These are phyloP conservation scores for Phytophthora palmivora DNA, from an alignment of 352 stramenopile species.

Conservation along the genomic window DNA sequence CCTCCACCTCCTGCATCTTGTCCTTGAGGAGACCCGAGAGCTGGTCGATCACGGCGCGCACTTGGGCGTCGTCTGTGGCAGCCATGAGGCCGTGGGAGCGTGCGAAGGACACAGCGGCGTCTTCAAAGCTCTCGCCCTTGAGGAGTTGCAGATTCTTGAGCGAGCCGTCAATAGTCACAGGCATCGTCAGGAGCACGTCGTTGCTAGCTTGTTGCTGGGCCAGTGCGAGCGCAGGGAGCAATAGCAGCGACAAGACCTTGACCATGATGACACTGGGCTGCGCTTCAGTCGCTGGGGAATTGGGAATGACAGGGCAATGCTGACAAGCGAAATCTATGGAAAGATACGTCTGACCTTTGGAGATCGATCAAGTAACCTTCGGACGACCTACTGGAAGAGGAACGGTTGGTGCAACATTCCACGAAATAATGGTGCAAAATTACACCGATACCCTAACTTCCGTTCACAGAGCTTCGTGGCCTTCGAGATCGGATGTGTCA, in stretches of 20 bases:
- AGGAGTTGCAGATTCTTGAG: slow-evolving; percentile 70
- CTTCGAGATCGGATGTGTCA: too few species aligned
- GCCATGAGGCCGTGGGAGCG: slow-evolving; percentile 64
- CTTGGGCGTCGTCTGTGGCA: slow-evolving; percentile 51
- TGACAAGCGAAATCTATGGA: slow-evolving; percentile 27
- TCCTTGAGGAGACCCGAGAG: slow-evolving; percentile 73
- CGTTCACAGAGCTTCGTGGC: too few species aligned
- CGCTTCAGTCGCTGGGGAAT: slow-evolving; percentile 8
- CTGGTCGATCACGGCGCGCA: slow-evolving; percentile 68
- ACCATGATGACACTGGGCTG: slow-evolving; percentile 15
- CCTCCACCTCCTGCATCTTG: slow-evolving; percentile 62
- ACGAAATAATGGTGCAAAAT: too few species aligned
- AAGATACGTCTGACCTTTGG: slow-evolving; percentile 38
- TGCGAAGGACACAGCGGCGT: slow-evolving; percentile 68
- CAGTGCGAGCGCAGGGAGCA: slow-evolving; percentile 41
- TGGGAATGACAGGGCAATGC: slow-evolving; percentile 22
- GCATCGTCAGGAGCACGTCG: slow-evolving; percentile 77
- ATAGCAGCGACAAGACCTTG: slow-evolving; percentile 27
- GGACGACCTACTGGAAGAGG: slow-evolving; percentile 9
- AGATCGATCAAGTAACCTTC: slow-evolving; percentile 9
- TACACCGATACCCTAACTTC: too few species aligned
- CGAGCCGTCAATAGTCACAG: slow-evolving; percentile 68
- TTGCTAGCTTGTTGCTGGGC: slow-evolving; percentile 38
- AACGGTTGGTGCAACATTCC: neutral
- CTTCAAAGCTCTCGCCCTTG: slow-evolving; percentile 70